Conservation (phyloP, 768 basidiomycete species). For the Epithele typhae region DNA sequence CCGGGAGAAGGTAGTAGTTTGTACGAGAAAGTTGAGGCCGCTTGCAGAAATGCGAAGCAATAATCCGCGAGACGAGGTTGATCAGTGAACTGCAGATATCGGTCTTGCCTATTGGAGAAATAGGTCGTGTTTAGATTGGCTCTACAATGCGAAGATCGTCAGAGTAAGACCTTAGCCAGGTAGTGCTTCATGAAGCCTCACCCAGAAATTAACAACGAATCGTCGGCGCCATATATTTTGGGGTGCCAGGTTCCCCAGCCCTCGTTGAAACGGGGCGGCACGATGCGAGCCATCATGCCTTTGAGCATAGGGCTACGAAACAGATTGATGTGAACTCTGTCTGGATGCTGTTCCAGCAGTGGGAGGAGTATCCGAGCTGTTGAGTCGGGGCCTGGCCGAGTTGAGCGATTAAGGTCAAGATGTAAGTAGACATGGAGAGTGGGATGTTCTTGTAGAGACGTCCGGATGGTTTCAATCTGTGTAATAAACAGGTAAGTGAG, state of each 20-base stretch:
- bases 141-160: constrained; percentile 35
- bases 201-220: constrained; percentile 93
- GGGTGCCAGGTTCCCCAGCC: constrained; percentile 96
- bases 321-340: constrained; percentile 71
- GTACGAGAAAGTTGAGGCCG: constrained; percentile 72
- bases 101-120: constrained; percentile 93
- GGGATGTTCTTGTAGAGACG: constrained; percentile 54
- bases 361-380: constrained; percentile 67
- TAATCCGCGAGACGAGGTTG: constrained; percentile 73
- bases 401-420: constrained; percentile 78
- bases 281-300: constrained; percentile 65
- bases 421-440: constrained; percentile 65
- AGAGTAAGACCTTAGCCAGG: constrained; percentile 5
- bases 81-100: constrained; percentile 72
- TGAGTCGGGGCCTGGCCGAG: constrained; percentile 68
- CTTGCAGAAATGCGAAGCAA: constrained; percentile 72
- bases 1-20: constrained; percentile 33
- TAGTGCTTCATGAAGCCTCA: no score
- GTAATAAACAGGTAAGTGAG: no score
- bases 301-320: constrained; percentile 86
- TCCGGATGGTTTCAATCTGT: constrained; percentile 68
- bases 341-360: constrained; percentile 65
- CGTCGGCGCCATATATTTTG: constrained; percentile 91
- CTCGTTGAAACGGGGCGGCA: constrained; percentile 94
- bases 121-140: constrained; percentile 93